Conservation (phyloP, 345 rosid genomes). For the Aquilaria sinensis region DNA sequence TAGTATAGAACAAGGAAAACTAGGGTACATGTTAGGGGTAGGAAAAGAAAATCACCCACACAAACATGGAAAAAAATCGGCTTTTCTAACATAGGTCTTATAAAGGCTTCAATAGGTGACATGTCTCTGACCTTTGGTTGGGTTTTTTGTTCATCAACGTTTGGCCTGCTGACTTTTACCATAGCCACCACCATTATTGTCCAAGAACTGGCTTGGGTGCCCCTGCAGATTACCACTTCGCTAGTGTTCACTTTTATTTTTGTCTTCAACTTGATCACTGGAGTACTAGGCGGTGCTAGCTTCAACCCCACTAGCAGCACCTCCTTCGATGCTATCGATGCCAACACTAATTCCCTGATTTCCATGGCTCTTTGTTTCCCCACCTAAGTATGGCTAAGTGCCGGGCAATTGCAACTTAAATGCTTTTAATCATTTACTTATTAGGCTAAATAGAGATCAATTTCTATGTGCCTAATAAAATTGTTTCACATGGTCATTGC, state of each 20-base stretch:
- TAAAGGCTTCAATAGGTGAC: slow-evolving; percentile 66
- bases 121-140: slow-evolving; percentile 57
- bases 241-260: slow-evolving; percentile 62
- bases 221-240: slow-evolving; percentile 40
- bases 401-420: too few relatives aligned
- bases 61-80: background rate
- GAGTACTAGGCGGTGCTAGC: slow-evolving; percentile 78
- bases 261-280: slow-evolving; percentile 48
- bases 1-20: background rate
- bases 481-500: too few relatives aligned
- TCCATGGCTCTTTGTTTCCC: slow-evolving; percentile 87
- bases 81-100: slow-evolving; percentile 40
- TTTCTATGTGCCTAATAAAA: too few relatives aligned
- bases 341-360: slow-evolving; percentile 66
- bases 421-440: too few relatives aligned
- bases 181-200: slow-evolving; percentile 47
- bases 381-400: slow-evolving; percentile 55
- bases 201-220: slow-evolving; percentile 39
- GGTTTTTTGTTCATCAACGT: slow-evolving; percentile 64
- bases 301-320: slow-evolving; percentile 87
- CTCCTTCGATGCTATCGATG: slow-evolving; percentile 76
- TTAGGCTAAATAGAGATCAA: too few relatives aligned
- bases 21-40: too few relatives aligned
- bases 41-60: background rate
- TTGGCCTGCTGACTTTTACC: slow-evolving; percentile 49